Conservation (phyloP, 768 basidiomycete genomes). For the Rhodotorula diobovata region DNA sequence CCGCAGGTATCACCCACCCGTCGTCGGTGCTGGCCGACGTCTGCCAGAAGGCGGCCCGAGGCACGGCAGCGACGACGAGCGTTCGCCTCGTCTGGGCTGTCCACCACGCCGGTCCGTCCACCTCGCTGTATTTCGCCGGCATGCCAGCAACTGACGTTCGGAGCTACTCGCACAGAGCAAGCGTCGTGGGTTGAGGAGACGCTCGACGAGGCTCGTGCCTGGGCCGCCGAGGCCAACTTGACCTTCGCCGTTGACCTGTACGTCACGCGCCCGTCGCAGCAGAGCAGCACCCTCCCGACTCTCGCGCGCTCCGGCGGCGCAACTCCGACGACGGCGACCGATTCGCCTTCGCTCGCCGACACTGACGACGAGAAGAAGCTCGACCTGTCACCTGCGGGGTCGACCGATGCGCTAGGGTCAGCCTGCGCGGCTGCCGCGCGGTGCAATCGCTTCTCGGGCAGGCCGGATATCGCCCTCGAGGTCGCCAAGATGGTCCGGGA, state of each 20-base stretch:
- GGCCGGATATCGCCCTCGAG: background rate
- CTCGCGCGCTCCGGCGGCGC: background rate
- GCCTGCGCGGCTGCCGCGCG: too few species aligned
- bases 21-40: constrained; percentile 2
- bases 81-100: constrained; percentile 28
- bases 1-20: constrained; percentile 31
- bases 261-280: background rate
- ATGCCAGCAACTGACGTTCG: background rate
- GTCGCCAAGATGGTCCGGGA: background rate
- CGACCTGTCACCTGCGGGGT: background rate
- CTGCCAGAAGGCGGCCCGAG: background rate
- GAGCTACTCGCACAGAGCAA: constrained; percentile 6
- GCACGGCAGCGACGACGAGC: background rate
- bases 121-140: background rate
- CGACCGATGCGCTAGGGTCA: background rate
- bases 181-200: constrained; percentile 12
- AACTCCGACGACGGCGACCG: background rate
- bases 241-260: background rate
- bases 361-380: background rate
- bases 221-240: background rate
- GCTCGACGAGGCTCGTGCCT: background rate
- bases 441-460: background rate
- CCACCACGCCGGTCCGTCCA: constrained; percentile 7
- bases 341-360: too few species aligned
- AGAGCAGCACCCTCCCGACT: background rate